Percentiles rank a stretch among this genome's conserved stretches.
These are phyloP conservation scores for Colletotrichum sojae DNA, from an alignment of 2,329 filamentous ascomycete species.

Conservation along the genomic window DNA sequence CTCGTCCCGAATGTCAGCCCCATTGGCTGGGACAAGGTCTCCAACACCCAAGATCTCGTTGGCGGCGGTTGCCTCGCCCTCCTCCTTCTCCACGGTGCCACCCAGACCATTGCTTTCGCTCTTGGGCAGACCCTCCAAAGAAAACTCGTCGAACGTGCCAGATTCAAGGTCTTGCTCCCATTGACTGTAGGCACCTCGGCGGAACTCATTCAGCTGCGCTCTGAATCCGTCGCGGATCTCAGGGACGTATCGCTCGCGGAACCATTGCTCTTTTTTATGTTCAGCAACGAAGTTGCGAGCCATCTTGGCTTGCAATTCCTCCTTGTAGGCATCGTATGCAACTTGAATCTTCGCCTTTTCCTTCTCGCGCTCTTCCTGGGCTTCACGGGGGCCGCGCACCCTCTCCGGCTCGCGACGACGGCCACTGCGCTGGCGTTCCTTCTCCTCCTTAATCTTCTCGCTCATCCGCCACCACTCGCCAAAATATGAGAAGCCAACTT, in stretches of 20 bases:
- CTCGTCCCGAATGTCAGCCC: slow-evolving; percentile 91
- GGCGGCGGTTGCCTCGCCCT: slow-evolving; percentile 91
- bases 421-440: slow-evolving; percentile 78
- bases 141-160: slow-evolving; percentile 94
- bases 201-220: slow-evolving; percentile 82
- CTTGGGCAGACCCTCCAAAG: slow-evolving; percentile 93
- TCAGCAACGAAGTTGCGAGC: slow-evolving; percentile 90
- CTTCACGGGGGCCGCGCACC: slow-evolving; percentile 74
- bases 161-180: slow-evolving; percentile 91
- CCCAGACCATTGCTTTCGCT: slow-evolving; percentile 90
- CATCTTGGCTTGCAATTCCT: slow-evolving; percentile 82
- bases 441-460: slow-evolving; percentile 86
- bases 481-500: slow-evolving; percentile 89
- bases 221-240: slow-evolving; percentile 84
- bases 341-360: slow-evolving; percentile 84
- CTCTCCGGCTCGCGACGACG: slow-evolving; percentile 76
- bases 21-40: slow-evolving; percentile 86
- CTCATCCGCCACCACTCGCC: slow-evolving; percentile 90
- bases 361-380: slow-evolving; percentile 81
- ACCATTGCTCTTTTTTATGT: slow-evolving; percentile 98
- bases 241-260: slow-evolving; percentile 92
- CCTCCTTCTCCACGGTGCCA: slow-evolving; percentile 91
- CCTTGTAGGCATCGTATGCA: slow-evolving; percentile 77
- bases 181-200: slow-evolving; percentile 82
- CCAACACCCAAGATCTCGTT: slow-evolving; percentile 95